Conservation (phyloP, 2,329 filamentous ascomycete species). For the Verticillium zaregamsianum region DNA sequence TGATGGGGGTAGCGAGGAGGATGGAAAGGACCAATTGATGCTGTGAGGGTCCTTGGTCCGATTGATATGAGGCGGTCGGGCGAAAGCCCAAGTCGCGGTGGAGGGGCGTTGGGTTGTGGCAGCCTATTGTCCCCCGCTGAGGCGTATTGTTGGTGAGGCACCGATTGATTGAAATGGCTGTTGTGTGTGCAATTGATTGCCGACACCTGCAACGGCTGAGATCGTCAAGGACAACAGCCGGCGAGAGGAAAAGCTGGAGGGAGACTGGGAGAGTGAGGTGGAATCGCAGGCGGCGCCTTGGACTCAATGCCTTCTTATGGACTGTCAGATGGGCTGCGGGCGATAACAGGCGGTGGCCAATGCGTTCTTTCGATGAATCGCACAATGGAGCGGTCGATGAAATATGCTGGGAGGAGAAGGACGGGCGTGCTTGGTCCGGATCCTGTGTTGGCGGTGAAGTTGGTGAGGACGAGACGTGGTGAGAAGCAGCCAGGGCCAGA, state of each 20-base stretch:
- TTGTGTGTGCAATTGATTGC: neutral
- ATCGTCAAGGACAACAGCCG: neutral
- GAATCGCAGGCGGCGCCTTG: neutral
- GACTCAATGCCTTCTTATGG: neutral
- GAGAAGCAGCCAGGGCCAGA: neutral
- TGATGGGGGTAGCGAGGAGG: neutral
- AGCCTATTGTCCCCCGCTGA: neutral
- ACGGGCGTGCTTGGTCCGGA: neutral
- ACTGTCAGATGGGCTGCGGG: neutral
- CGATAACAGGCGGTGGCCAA: slow-evolving; percentile 1
- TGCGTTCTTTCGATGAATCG: neutral
- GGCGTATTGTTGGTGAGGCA: neutral
- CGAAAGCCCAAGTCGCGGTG: neutral
- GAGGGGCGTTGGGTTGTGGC: neutral
- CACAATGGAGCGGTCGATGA: neutral
- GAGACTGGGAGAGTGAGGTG: neutral
- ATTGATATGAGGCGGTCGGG: slow-evolving; percentile 4
- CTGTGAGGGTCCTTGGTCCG: neutral
- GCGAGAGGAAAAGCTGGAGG: neutral
- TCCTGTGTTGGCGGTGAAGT: neutral
- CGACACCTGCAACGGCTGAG: neutral
- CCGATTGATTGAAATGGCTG: neutral
- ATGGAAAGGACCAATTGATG: neutral
- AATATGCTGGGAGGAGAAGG: neutral
- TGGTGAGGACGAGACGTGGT: neutral